phyloP scores from a whole-genome alignment of 345 rosid genomes.

The Syzygium oleosum region DNA sequence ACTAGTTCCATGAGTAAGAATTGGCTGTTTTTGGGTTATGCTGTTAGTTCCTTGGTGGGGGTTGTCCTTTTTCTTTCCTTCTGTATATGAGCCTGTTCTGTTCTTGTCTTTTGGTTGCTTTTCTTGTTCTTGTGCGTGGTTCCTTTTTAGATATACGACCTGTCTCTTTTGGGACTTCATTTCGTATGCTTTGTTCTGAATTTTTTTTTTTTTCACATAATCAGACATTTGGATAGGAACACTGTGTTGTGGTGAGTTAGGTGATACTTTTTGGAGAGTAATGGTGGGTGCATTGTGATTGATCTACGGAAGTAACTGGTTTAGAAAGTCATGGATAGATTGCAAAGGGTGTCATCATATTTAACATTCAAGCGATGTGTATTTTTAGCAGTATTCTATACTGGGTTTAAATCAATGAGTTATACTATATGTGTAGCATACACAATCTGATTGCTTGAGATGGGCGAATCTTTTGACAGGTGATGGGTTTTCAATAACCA shows the following conservation, averaged over 20 bases:
- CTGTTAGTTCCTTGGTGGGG: background rate
- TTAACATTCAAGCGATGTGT: background rate
- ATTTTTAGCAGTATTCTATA: background rate
- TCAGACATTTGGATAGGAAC: background rate
- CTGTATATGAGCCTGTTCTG: background rate
- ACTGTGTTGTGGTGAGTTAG: background rate
- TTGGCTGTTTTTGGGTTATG: background rate
- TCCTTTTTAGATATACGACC: background rate
- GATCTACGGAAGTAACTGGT: background rate
- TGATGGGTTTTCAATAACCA: background rate
- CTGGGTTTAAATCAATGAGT: background rate
- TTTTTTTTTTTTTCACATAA: background rate
- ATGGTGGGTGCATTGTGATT: background rate
- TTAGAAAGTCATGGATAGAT: background rate
- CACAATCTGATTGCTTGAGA: background rate
- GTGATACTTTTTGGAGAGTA: background rate
- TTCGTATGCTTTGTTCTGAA: background rate
- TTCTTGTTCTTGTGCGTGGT: background rate
- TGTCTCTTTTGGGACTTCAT: background rate
- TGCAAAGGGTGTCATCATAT: background rate
- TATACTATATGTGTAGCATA: background rate
- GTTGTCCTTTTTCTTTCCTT: background rate
- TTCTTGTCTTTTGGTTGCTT: background rate
- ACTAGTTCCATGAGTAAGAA: background rate
- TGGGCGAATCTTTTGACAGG: background rate